Base-by-base conservation (phyloP, 202 grass and related monocot genomes). In the Musa balbisiana region DNA sequence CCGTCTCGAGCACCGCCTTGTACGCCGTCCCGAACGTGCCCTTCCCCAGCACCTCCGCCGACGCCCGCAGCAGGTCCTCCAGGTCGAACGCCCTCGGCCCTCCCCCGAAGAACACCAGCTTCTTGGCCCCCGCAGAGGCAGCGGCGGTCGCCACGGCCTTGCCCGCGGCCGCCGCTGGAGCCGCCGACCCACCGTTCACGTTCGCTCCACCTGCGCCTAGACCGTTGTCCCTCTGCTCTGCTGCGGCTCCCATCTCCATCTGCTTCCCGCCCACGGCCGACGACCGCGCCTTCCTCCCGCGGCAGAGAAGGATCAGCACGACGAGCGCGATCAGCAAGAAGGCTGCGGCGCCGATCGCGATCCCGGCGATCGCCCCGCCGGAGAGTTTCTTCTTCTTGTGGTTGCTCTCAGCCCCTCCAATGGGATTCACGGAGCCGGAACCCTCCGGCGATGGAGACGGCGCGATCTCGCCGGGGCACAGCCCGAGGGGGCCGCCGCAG, bases 21-120 rank as follows among this genome's bases (percentile, higher is more conserved):
- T 96, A 96, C 67, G 92, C 90, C 74, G 92, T 96, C 49, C 92
- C 92, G 84, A 96, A 96, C 69, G 92, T 91, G 62, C 92, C 92
- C 76, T 96, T 96, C 56, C 92, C 92, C 53, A 96, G 79, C 67
- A 92, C 90, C 84, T 92, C 90, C 65, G 90, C 90, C 16, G 90
- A 92, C 49, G 90, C 90, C 33, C 87, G 85, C 11, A 92, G 82
- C 65, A 92, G 80, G 73, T 92, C 90, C 79, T 92, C 90, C 79
- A 92, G 83, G 75, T 89, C 90, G 84, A 92, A 92, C 81, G 87
- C 74, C 69, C 86, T 79, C 22, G 90, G 73, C 19, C 71, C 83
- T 5, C 84, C 80, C 0, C 91, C 89, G 74, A 82, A 85, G 66
- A 73, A 79, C 65, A 77, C 80, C 53, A 81, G 29, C 77, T 86